These are phyloP conservation scores for Lentinus tigrinus DNA, from an alignment of 768 basidiomycete genomes.

Conservation along the genomic window DNA sequence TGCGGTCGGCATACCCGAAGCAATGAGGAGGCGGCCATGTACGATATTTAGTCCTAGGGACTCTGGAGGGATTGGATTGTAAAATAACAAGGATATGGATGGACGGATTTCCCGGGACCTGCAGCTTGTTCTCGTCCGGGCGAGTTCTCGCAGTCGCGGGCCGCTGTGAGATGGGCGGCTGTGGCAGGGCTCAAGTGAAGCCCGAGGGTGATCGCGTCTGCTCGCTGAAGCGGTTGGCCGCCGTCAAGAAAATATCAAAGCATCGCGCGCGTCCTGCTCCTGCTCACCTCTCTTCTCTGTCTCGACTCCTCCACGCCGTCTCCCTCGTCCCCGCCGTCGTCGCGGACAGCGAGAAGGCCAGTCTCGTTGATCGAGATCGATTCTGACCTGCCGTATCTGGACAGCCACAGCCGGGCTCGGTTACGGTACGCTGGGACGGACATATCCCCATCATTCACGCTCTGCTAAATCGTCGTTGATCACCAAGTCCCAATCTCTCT, in stretches of 20 bases:
- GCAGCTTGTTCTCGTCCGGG: too few species aligned
- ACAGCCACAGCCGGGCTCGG: slow-evolving; percentile 11
- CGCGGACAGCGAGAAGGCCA: slow-evolving; percentile 2
- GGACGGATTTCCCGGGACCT: too few species aligned
- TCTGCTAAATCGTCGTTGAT: slow-evolving; percentile 25
- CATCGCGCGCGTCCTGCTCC: not conserved
- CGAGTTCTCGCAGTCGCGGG: too few species aligned
- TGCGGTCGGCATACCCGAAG: slow-evolving; percentile 34
- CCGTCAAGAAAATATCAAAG: not conserved
- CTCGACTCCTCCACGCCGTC: slow-evolving; percentile 1
- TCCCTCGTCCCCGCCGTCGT: not conserved
- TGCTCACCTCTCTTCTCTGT: not conserved
- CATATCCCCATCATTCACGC: slow-evolving; percentile 16
- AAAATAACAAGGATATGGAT: not conserved
- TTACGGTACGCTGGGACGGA: slow-evolving; percentile 8
- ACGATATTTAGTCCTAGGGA: not conserved
- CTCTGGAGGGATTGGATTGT: not conserved
- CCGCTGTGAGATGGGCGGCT: not conserved
- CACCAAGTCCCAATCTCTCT: slow-evolving; percentile 6
- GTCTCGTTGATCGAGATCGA: slow-evolving; percentile 1
- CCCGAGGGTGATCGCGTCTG: not conserved
- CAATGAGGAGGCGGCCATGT: not conserved
- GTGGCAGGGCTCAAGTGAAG: not conserved
- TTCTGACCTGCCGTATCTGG: slow-evolving; percentile 12
- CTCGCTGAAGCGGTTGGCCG: not conserved